Evolutionary conservation across 805 yeast species (phyloP).

Genomic region (Metschnikowia aberdeeniae): DNA sequence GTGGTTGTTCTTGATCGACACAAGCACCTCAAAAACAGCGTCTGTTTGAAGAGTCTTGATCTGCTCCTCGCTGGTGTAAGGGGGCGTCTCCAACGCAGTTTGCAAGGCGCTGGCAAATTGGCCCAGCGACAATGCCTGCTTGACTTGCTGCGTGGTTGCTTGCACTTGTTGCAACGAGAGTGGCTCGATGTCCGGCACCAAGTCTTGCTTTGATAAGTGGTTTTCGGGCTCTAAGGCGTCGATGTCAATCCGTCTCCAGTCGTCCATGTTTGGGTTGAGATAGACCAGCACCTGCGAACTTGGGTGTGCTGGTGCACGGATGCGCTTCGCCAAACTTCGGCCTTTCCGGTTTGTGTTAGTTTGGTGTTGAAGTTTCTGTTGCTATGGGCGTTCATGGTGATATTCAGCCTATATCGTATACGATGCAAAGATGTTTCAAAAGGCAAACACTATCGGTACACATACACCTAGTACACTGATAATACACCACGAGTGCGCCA

Average conservation of each 20-base stretch:
- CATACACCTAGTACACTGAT: too few relatives aligned
- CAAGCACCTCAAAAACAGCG: slow-evolving; percentile 64
- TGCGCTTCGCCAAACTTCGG: too few relatives aligned
- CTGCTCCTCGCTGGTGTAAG: slow-evolving; percentile 69
- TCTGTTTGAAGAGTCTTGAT: slow-evolving; percentile 45
- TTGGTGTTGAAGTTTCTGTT: too few relatives aligned
- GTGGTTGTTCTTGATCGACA: slow-evolving; percentile 49
- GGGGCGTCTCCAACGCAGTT: slow-evolving; percentile 65
- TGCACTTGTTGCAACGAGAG: slow-evolving; percentile 48
- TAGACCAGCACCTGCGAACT: neutral
- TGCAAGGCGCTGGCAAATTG: slow-evolving; percentile 64
- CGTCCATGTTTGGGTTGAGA: slow-evolving; percentile 42
- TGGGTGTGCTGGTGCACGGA: slow-evolving; percentile 4
- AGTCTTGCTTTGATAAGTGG: slow-evolving; percentile 59
- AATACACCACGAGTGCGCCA: too few relatives aligned
- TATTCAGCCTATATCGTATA: too few relatives aligned
- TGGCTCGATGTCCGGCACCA: slow-evolving; percentile 51
- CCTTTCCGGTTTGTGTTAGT: too few relatives aligned
- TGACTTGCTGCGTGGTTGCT: slow-evolving; percentile 51
- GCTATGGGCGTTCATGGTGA: too few relatives aligned
- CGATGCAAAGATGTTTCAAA: too few relatives aligned
- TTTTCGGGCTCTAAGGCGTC: slow-evolving; percentile 87
- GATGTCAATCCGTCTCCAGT: slow-evolving; percentile 93
- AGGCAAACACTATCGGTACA: too few relatives aligned
- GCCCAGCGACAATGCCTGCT: slow-evolving; percentile 66